phyloP scores from a whole-genome alignment of 139 green algal genomes.

The Picochlorum sp. region DNA sequence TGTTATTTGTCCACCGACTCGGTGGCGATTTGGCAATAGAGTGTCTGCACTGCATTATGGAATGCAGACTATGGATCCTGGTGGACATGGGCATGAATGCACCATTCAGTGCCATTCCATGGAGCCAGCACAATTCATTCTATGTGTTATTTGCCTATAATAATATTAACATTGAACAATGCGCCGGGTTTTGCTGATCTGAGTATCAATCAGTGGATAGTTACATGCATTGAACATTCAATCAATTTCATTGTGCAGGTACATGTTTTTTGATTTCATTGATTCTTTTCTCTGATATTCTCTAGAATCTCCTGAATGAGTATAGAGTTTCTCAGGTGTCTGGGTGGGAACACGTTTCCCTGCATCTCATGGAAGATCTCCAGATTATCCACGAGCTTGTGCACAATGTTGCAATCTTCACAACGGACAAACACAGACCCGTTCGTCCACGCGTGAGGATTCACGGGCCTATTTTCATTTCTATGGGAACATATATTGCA shows the following conservation, averaged over 20 bases:
- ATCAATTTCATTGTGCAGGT: not conserved
- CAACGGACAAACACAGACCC: conserved; percentile 58
- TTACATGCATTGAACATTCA: conserved; percentile 10
- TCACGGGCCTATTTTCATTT: conserved; percentile 37
- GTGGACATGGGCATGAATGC: too few species aligned
- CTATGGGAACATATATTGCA: conserved; percentile 47
- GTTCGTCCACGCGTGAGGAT: conserved; percentile 47
- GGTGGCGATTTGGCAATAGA: too few species aligned
- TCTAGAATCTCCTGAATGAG: conserved; percentile 15
- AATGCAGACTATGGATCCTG: too few species aligned
- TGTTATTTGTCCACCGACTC: too few species aligned
- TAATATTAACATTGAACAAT: not conserved
- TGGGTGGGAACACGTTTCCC: conserved; percentile 29
- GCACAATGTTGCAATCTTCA: conserved; percentile 25
- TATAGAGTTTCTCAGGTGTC: conserved; percentile 18
- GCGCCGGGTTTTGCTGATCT: conserved; percentile 35
- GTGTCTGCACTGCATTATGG: too few species aligned
- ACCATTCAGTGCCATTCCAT: too few species aligned
- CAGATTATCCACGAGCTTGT: conserved; percentile 34
- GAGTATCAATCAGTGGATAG: conserved; percentile 28
- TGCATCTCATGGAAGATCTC: conserved; percentile 30
- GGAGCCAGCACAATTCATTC: too few species aligned
- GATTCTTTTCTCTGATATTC: conserved; percentile 1
- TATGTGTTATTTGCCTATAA: too few species aligned
- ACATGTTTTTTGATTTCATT: conserved; percentile 9